Conservation (phyloP, 805 yeast genomes). For the Yamadazyma ubonensis region DNA sequence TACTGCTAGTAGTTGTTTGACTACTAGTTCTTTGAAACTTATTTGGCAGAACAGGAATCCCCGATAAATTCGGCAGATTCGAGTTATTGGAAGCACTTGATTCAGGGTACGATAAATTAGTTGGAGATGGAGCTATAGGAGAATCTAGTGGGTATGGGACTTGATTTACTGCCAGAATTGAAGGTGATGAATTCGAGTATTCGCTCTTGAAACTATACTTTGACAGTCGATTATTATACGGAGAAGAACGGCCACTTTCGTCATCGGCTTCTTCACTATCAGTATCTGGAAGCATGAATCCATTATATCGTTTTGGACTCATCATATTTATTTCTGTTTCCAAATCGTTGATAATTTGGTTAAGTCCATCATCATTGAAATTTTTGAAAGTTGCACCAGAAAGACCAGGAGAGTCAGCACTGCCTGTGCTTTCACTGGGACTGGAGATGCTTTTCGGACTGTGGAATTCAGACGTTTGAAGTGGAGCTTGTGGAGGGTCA, state of each 20-base stretch:
- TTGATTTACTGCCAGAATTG: neutral
- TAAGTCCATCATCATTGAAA: neutral
- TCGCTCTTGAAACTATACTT: slow-evolving; percentile 2
- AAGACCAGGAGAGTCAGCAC: neutral
- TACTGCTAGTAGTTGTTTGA: slow-evolving; percentile 11
- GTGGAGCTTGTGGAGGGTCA: neutral
- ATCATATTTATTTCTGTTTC: slow-evolving; percentile 3
- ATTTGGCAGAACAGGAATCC: slow-evolving; percentile 1
- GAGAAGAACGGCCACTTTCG: slow-evolving; percentile 1
- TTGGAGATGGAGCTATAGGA: slow-evolving; percentile 16
- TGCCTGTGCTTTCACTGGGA: neutral
- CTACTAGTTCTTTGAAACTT: slow-evolving; percentile 10
- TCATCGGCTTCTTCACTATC: slow-evolving; percentile 4
- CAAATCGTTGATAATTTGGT: slow-evolving; percentile 3
- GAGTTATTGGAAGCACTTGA: slow-evolving; percentile 5
- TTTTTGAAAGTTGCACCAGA: too few relatives aligned
- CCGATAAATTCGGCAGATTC: neutral
- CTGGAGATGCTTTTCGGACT: too few relatives aligned
- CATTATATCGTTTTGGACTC: neutral
- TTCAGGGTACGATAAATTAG: slow-evolving; percentile 8
- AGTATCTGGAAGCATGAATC: neutral
- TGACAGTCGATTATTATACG: neutral
- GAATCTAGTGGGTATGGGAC: slow-evolving; percentile 20
- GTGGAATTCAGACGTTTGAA: too few relatives aligned
- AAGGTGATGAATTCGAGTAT: slow-evolving; percentile 4